Evolutionary conservation across 768 basidiomycete species (phyloP), one percentile per base, ranked within the genome.

Genomic region (Psilocybe cyanescens): DNA sequence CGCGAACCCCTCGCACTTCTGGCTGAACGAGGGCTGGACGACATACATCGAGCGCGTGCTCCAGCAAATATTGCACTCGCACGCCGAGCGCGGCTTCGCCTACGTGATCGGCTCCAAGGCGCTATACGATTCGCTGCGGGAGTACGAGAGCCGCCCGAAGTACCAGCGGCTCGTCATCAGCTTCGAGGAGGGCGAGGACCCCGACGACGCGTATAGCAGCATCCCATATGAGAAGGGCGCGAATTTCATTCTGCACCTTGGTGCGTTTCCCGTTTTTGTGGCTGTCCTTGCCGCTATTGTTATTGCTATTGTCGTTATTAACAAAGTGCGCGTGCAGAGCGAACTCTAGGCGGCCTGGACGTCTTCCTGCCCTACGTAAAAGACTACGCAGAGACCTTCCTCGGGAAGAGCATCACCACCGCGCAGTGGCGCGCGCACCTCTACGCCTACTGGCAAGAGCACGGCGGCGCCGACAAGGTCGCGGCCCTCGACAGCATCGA

Each of bases 21-120:
- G 92, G 91, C 84, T 95, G 41, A 95, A 94, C 71, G 92, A 95
- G 78, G 91, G 94, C 29, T 96, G 92, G 90, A 97, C 96, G 33
- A 95, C 92, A 0, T 98, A 95, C 70, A 88, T 92, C 31, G 96
- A 99, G 71, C 87, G 95, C 14, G 75, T 97, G 7, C 78, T 97
- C 48, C 86, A 86, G 51, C 81, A 88, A 64, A 76, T 81, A 48
- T 78, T 95, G 3, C 86, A 93, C 70, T 84, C 90, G 0, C 86
- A 91, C 16, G 87, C 87, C 2, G 86, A 89, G 53, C 87, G 95
- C 46, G 93, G 87, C 16, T 91, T 98, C 69, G 85, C 87, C 7
- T 97, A 82, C 73, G 77, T 93, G 61, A 89, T 91, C 59, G 95
- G 94, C 2, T 78, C 81, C 17, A 92, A 91, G 62, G 81, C 78